Evolutionary conservation across 2,329 filamentous ascomycete genomes (phyloP), one percentile per base, ranked within the genome.

Genomic region (Chaetomiaceae sp.): DNA sequence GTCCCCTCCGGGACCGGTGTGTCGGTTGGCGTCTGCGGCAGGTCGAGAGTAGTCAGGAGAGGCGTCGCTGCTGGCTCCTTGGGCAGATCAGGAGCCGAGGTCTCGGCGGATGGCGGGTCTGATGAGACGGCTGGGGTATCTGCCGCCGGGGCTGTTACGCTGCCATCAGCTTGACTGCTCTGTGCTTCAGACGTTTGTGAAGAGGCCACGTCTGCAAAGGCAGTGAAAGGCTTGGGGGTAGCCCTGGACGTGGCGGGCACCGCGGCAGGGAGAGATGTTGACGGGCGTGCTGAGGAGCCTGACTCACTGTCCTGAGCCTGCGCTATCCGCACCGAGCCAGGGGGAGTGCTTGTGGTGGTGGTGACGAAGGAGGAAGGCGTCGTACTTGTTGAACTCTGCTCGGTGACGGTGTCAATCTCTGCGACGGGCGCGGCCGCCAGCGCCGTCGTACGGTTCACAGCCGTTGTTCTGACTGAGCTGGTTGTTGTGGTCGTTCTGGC

Each of bases 101-200:
- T 44, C 19, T 47, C 53, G 15, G 55, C 52, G 9, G 53, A 38
- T 9, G 52, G 44, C 27, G 58, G 47, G 14, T 47, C 52, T 44
- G 37, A 58, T 19, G 60, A 50, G 11, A 23, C 55, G 33, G 54
- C 31, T 51, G n/a, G 22, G 45, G 49, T 15, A 38, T 59, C 52
- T 56, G 54, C 53, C 37, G 60, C 43, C 15, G 61, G 55, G 51
- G 64, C 65, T 66, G 64, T 59, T 59, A 65, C 51, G 61, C 59
- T 66, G 61, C 55, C 64, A 70, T 72, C 68, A 71, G 69, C 65
- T 65, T 65, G 61, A 67, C 65, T 71, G 64, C 59, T 64, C 63
- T 66, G 62, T 47, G 56, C 51, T 42, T 57, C 56, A 58, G 64
- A 61, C 53, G 63, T 48, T 49, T 59, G 55, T 19, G 60, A 44